Percentiles rank a stretch among this genome's conserved stretches.
These are phyloP conservation scores for Endothia cerciana DNA, from an alignment of 2,329 filamentous ascomycete species.

Conservation along the genomic window DNA sequence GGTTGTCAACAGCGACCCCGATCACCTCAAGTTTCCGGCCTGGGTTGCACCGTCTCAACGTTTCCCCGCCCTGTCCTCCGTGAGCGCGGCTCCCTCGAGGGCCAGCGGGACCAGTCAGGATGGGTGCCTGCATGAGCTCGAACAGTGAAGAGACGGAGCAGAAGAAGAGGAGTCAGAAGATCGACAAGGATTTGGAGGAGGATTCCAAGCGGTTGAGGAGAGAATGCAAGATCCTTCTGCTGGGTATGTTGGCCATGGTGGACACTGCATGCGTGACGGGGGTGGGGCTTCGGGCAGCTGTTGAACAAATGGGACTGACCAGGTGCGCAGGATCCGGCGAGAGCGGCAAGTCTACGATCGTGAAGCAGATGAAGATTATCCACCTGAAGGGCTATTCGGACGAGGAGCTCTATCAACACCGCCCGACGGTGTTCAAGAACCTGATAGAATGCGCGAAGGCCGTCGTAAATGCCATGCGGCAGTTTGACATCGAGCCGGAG, in stretches of 20 bases:
- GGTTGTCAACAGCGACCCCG: conserved; percentile 17
- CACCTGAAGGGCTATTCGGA: conserved; percentile 96
- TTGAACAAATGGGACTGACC: conserved; percentile 9
- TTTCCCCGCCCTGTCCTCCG: conserved; percentile 21
- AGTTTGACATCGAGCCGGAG: conserved; percentile 83
- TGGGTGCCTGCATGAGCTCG: conserved; percentile 94
- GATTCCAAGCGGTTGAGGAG: conserved; percentile 89
- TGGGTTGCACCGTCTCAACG: conserved; percentile 18
- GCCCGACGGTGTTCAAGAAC: conserved; percentile 97
- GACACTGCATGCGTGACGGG: not conserved
- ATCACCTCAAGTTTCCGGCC: conserved; percentile 12
- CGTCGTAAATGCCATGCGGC: conserved; percentile 86
- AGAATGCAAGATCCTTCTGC: conserved; percentile 97
- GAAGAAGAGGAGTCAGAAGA: conserved; percentile 95
- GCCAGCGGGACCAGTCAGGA: conserved; percentile 48
- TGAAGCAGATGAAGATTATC: conserved; percentile 99
- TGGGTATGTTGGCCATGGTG: conserved; percentile 67
- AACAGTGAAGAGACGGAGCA: conserved; percentile 85
- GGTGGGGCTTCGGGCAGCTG: not conserved
- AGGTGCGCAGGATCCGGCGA: conserved; percentile 82
- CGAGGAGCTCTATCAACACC: conserved; percentile 92
- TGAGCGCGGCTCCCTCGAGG: conserved; percentile 28
- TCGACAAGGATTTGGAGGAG: conserved; percentile 91
- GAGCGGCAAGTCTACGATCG: conserved; percentile 98
- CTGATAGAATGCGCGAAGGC: conserved; percentile 95